These are phyloP conservation scores for Pyrrhoderma lamaoense DNA, from an alignment of 1,284 basidiomycete genomes.

Conservation along the genomic window DNA sequence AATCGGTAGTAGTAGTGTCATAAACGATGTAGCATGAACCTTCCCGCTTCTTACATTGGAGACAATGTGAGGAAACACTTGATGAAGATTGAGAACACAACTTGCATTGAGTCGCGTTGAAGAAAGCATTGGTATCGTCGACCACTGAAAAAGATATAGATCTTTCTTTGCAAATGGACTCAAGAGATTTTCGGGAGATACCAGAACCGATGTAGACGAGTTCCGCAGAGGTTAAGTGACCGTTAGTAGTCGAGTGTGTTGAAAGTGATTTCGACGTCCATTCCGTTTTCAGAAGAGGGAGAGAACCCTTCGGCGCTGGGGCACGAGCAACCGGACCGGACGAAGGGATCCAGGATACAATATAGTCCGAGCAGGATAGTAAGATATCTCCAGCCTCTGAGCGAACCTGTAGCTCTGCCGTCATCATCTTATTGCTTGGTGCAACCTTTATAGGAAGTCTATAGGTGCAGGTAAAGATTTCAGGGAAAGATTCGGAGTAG, in stretches of 20 bases:
- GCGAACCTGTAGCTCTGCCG: conserved; percentile 27
- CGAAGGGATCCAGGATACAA: conserved; percentile 25
- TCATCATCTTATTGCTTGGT: conserved; percentile 25
- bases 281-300: conserved; percentile 3
- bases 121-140: conserved; percentile 3
- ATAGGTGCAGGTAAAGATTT: conserved; percentile 28
- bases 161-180: not conserved
- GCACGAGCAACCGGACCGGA: conserved; percentile 4
- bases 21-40: conserved; percentile 7
- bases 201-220: conserved; percentile 8
- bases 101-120: not conserved
- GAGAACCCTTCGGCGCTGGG: not conserved
- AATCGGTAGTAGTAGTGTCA: conserved; percentile 1
- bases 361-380: conserved; percentile 29
- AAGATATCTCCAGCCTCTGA: conserved; percentile 27
- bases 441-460: conserved; percentile 27
- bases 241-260: not conserved
- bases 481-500: conserved; percentile 25
- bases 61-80: too few relatives aligned
- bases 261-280: not conserved
- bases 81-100: too few relatives aligned
- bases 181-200: not conserved
- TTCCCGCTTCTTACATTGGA: not conserved
- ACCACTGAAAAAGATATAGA: conserved; percentile 2
- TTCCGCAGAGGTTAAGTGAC: too few relatives aligned